These are phyloP conservation scores for Globisporangium canariense DNA, from an alignment of 352 stramenopile species.

Conservation along the genomic window DNA sequence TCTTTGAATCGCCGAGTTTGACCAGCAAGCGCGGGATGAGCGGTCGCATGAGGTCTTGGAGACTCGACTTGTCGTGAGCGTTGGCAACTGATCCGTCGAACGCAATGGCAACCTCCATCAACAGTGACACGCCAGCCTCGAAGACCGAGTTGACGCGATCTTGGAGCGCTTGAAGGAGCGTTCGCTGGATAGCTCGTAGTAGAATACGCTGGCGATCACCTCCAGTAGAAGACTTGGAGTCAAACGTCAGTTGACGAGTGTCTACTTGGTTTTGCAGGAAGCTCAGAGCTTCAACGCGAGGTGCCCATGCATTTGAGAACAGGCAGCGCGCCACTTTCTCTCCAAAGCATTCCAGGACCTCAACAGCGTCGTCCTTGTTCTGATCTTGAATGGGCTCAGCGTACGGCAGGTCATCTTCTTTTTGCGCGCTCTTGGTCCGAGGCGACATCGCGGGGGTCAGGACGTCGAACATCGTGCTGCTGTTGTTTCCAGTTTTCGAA, in stretches of 20 bases:
- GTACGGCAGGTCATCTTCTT: conserved; percentile 76
- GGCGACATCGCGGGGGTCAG: conserved; percentile 25
- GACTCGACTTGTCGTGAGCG: conserved; percentile 1
- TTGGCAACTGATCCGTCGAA: conserved; percentile 30
- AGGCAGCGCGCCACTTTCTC: conserved; percentile 72
- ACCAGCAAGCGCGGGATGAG: conserved; percentile 67
- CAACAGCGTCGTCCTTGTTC: conserved; percentile 41
- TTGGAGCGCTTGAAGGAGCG: conserved; percentile 54
- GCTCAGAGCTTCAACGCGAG: conserved; percentile 74
- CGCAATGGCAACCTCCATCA: conserved; percentile 74
- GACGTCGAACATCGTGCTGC: conserved; percentile 23
- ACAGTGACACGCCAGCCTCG: conserved; percentile 59
- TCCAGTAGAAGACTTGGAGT: conserved; percentile 15
- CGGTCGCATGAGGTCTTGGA: conserved; percentile 60
- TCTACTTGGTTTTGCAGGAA: conserved; percentile 71
- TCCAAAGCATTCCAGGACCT: conserved; percentile 56
- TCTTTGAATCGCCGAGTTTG: conserved; percentile 77
- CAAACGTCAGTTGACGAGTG: conserved; percentile 45
- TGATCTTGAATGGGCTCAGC: conserved; percentile 69
- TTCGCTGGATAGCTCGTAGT: conserved; percentile 36
- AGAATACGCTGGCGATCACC: not conserved
- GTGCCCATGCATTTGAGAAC: conserved; percentile 80
- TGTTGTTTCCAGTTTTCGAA: not conserved
- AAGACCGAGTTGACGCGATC: conserved; percentile 79
- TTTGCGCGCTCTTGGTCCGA: conserved; percentile 49